phyloP scores from a whole-genome alignment of 345 rosid species.

The Citrus maxima region DNA sequence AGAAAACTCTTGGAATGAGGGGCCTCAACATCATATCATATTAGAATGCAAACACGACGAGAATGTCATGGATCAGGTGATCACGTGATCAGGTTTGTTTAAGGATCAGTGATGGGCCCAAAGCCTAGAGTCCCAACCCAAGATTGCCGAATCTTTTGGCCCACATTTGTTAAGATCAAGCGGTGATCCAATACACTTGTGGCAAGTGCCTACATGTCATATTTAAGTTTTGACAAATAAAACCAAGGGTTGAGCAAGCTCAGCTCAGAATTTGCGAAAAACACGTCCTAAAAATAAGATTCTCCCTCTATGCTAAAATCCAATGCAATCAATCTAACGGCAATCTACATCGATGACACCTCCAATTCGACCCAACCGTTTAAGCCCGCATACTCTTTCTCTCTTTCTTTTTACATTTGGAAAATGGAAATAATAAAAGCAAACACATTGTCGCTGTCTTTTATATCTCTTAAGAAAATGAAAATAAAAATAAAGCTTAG shows the following conservation, averaged over 20 bases:
- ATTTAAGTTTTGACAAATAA: neutral
- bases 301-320: neutral
- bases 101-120: slow-evolving; percentile 4
- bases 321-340: neutral
- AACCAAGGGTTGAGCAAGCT: too few species aligned
- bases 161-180: neutral
- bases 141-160: neutral
- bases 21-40: neutral
- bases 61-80: neutral
- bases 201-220: neutral
- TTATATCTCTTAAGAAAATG: neutral
- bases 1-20: too few species aligned
- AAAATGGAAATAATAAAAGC: neutral
- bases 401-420: neutral
- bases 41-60: neutral
- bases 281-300: slow-evolving; percentile 1
- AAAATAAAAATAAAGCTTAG: neutral
- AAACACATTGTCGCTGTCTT: neutral
- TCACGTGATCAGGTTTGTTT: neutral
- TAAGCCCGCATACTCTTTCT: neutral
- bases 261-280: neutral
- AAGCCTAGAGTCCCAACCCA: neutral
- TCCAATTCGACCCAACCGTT: neutral
- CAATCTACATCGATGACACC: too few species aligned
- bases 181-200: too few species aligned